A percentile compares a stretch with the other conserved stretches of the same genome.
phyloP scores from a whole-genome alignment of 1,284 basidiomycete species.

The Pterulicium gracile region DNA sequence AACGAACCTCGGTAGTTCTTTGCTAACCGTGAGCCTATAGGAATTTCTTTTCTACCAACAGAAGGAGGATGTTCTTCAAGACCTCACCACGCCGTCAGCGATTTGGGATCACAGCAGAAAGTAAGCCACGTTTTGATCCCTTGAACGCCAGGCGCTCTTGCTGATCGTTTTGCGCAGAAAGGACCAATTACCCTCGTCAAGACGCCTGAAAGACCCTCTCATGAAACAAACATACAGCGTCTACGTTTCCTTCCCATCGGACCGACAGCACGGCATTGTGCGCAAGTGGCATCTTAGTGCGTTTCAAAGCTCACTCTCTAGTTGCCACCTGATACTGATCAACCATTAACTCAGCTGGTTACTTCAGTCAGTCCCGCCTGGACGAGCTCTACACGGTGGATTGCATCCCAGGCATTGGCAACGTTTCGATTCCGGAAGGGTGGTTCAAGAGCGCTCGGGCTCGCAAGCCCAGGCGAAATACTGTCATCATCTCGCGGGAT shows the following conservation, averaged over 20 bases:
- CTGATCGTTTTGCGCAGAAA: conserved; percentile 14
- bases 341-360: conserved; percentile 42
- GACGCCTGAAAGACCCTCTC: conserved; percentile 18
- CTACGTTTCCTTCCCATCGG: conserved; percentile 50
- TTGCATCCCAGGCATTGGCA: conserved; percentile 49
- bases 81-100: conserved; percentile 26
- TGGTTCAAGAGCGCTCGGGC: conserved; percentile 68
- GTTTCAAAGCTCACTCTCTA: conserved; percentile 19
- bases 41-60: conserved; percentile 76
- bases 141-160: not conserved
- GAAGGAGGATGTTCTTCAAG: conserved; percentile 36
- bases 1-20: conserved; percentile 6
- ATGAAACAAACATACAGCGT: conserved; percentile 78
- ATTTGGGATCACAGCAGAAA: not conserved
- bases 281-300: conserved; percentile 77
- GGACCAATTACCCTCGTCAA: conserved; percentile 21
- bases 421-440: conserved; percentile 56
- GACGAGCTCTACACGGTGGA: conserved; percentile 60
- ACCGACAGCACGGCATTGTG: conserved; percentile 22
- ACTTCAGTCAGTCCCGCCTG: conserved; percentile 66
- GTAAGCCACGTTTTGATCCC: no score
- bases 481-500: conserved; percentile 35
- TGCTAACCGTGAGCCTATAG: conserved; percentile 22
- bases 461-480: conserved; percentile 29
- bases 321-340: no score